Conservation (phyloP, 768 basidiomycete species). For the Sporobolomyces phaffii region DNA sequence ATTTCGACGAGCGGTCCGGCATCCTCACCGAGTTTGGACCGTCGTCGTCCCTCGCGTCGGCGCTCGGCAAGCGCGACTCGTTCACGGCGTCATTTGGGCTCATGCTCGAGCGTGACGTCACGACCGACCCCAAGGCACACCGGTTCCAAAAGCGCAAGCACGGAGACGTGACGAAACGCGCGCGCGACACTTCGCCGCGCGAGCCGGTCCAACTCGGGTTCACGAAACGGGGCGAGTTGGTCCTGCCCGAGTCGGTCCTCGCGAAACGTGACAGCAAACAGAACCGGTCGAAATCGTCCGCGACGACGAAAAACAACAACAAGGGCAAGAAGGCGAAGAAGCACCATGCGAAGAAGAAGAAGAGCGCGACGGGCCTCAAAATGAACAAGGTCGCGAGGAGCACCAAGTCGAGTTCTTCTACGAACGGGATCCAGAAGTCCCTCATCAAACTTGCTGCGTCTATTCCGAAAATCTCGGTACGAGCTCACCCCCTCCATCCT, state of each 20-base stretch:
- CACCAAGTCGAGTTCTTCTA: constrained; percentile 8
- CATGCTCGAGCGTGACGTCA: constrained; percentile 10
- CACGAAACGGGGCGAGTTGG: constrained; percentile 3
- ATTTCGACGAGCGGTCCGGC: constrained; percentile 11
- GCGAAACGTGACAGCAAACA: not conserved
- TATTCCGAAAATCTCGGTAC: constrained; percentile 2
- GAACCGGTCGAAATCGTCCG: not conserved
- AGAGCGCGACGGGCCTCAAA: not conserved
- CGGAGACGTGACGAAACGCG: constrained; percentile 3
- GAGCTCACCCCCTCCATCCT: constrained; percentile 25
- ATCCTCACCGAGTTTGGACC: not conserved
- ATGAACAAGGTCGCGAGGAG: constrained; percentile 5
- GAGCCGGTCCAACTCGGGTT: not conserved
- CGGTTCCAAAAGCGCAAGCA: not conserved
- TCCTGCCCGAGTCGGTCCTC: not conserved
- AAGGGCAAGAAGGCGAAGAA: constrained; percentile 17
- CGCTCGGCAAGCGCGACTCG: not conserved
- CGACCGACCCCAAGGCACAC: not conserved
- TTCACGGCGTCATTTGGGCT: not conserved
- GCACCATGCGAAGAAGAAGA: not conserved
- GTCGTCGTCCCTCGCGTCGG: not conserved
- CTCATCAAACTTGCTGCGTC: constrained; percentile 39
- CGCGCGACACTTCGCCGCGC: not conserved
- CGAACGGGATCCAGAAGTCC: constrained; percentile 16
- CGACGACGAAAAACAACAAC: not conserved